Conservation (phyloP, 768 basidiomycete species). For the Lanmaoa rubissima region DNA sequence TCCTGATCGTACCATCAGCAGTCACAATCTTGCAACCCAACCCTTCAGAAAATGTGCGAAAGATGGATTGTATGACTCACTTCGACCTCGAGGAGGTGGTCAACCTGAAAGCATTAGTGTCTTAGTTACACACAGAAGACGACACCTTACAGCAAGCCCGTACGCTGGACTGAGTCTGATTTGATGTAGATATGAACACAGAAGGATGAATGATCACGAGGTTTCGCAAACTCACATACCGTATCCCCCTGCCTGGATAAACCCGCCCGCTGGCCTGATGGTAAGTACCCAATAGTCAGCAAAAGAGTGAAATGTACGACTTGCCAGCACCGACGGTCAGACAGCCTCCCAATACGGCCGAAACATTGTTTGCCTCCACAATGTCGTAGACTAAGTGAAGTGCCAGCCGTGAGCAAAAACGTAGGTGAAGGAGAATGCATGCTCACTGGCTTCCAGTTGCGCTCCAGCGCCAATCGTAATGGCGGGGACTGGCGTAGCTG, state of each 20-base stretch:
- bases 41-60: neutral
- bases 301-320: neutral
- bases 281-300: neutral
- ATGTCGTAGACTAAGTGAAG: conserved; percentile 7
- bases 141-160: conserved; percentile 1
- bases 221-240: conserved; percentile 22
- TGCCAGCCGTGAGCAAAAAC: neutral
- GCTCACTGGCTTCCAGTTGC: conserved; percentile 12
- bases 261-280: conserved; percentile 35
- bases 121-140: neutral
- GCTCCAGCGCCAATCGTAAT: conserved; percentile 16
- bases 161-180: conserved; percentile 20
- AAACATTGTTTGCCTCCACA: conserved; percentile 10
- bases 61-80: neutral
- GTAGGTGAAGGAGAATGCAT: neutral
- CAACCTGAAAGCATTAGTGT: conserved; percentile 31
- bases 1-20: conserved; percentile 38
- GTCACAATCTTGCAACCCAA: conserved; percentile 34
- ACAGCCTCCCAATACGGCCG: conserved; percentile 17
- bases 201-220: neutral
- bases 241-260: conserved; percentile 48
- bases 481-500: conserved; percentile 6
- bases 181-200: neutral
- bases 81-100: conserved; percentile 45
- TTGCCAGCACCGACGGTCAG: conserved; percentile 19